Evolutionary conservation across 208 protist species (phyloP).

Genomic region (Wallacemonas sp.): DNA sequence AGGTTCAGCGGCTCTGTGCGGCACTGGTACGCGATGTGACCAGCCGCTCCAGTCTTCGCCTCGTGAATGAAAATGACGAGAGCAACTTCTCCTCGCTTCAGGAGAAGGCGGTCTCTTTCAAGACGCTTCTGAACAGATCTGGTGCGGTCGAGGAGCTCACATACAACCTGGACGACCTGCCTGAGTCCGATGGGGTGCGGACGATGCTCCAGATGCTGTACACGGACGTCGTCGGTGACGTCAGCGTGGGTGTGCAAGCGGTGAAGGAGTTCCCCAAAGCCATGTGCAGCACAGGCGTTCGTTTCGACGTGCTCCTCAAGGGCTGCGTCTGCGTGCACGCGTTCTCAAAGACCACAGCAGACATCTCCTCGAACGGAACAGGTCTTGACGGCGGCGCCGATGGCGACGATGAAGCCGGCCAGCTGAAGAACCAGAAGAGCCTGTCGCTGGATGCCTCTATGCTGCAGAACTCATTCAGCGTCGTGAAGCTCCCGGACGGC

Average conservation of each 20-base stretch:
- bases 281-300: constrained; percentile 67
- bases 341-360: constrained; percentile 55
- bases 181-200: constrained; percentile 37
- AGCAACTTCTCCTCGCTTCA: constrained; percentile 62
- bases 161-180: constrained; percentile 41
- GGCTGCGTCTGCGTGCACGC: constrained; percentile 65
- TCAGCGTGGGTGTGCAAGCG: constrained; percentile 35
- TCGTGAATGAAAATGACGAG: constrained; percentile 67
- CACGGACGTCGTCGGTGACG: constrained; percentile 63
- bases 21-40: constrained; percentile 82
- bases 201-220: constrained; percentile 89
- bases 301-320: constrained; percentile 74
- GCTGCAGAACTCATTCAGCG: constrained; percentile 47
- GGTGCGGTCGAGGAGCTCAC: constrained; percentile 25
- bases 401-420: constrained; percentile 13
- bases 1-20: constrained; percentile 77
- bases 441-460: constrained; percentile 39
- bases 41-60: constrained; percentile 51
- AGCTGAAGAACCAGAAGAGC: constrained; percentile 3
- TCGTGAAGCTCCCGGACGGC: constrained; percentile 39
- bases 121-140: constrained; percentile 48
- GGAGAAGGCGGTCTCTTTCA: constrained; percentile 45
- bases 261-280: constrained; percentile 71
- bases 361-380: constrained; percentile 6
- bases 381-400: not conserved